phyloP scores from a whole-genome alignment of 345 rosid genomes.

The Sisymbrium irio region DNA sequence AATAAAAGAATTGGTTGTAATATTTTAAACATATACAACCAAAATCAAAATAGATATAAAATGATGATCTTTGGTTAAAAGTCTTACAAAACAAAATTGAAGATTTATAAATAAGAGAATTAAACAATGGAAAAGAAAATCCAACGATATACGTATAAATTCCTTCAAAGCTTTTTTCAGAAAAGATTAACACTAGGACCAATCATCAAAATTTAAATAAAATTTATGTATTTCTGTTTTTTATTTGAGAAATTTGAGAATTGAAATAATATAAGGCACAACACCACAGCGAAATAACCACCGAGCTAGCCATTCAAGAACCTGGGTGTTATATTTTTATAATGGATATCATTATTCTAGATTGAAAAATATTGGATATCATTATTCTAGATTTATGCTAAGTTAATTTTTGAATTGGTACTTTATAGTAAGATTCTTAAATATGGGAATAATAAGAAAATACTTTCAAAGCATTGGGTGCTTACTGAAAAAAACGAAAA shows the following conservation, averaged over 20 bases:
- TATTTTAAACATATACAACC: no score
- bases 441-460: conserved; percentile 3
- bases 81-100: not conserved
- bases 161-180: no score
- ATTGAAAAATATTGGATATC: not conserved
- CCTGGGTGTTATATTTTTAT: not conserved
- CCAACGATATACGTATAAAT: not conserved
- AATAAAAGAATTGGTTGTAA: no score
- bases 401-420: not conserved
- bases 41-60: no score
- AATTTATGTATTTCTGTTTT: no score
- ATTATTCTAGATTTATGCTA: not conserved
- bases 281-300: not conserved
- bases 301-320: not conserved
- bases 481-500: not conserved
- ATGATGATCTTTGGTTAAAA: no score
- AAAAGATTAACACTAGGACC: no score
- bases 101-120: not conserved
- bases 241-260: not conserved
- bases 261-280: not conserved
- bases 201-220: no score
- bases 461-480: not conserved
- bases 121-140: not conserved
- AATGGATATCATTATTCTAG: not conserved
- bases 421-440: not conserved